Conservation (phyloP, 306 rosid species). For the Benincasa hispida region DNA sequence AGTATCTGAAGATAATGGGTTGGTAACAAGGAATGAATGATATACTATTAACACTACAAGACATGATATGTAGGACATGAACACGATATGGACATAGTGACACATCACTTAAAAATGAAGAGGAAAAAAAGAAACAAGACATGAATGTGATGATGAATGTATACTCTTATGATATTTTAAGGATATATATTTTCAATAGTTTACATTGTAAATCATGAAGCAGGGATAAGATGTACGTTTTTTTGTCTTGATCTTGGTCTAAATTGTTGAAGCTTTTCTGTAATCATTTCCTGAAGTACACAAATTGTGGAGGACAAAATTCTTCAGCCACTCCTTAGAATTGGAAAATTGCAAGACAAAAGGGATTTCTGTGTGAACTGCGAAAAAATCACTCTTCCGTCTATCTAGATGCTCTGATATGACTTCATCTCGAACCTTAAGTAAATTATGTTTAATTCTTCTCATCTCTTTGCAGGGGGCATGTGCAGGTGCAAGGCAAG, state of each 20-base stretch:
- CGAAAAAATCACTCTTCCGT: background rate
- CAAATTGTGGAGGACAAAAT: background rate
- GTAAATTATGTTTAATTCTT: background rate
- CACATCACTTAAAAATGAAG: background rate
- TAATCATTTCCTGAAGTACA: background rate
- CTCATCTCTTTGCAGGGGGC: constrained; percentile 66
- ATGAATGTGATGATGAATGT: background rate
- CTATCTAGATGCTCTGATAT: background rate
- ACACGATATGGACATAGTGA: background rate
- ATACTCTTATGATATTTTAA: background rate
- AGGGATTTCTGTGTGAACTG: background rate
- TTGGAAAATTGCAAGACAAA: background rate
- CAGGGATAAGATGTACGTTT: background rate
- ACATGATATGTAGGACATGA: background rate
- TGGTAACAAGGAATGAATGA: background rate
- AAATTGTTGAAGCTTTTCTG: background rate
- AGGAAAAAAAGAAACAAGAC: background rate
- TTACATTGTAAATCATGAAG: background rate
- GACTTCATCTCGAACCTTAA: background rate
- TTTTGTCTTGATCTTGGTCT: background rate
- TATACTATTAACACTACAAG: background rate
- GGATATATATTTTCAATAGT: background rate
- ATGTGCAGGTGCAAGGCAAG: constrained; percentile 81
- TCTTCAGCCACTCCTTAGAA: background rate
- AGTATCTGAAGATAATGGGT: background rate